phyloP scores from a whole-genome alignment of 2,329 filamentous ascomycete species.

The Kalaharituber pfeilii region DNA sequence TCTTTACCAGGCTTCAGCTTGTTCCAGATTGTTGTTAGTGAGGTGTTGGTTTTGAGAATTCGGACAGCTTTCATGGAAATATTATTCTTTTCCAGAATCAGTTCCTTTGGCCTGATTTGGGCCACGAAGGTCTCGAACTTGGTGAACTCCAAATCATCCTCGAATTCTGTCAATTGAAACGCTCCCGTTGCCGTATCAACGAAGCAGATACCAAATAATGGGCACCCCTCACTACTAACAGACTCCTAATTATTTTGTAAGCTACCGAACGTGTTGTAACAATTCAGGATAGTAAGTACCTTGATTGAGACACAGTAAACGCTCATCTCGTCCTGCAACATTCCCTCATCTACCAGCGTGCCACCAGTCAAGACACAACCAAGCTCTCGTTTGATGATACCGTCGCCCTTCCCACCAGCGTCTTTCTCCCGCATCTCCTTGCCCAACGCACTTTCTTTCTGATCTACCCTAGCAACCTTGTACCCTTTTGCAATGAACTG shows the following conservation, averaged over 20 bases:
- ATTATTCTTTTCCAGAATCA: conserved; percentile 72
- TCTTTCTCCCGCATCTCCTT: conserved; percentile 98
- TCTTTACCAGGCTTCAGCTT: conserved; percentile 70
- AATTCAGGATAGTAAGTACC: conserved; percentile 10
- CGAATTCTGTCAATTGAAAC: conserved; percentile 81
- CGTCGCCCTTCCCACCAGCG: conserved; percentile 47
- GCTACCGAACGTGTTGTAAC: background rate
- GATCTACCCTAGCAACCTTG: conserved; percentile 92
- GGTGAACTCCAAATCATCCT: conserved; percentile 81
- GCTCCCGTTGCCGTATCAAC: conserved; percentile 91
- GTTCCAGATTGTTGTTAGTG: conserved; percentile 89
- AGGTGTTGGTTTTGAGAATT: conserved; percentile 90
- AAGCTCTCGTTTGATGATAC: conserved; percentile 81
- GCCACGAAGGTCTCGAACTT: conserved; percentile 95
- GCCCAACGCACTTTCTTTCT: conserved; percentile 84
- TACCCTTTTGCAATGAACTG: conserved; percentile 96
- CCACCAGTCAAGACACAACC: conserved; percentile 81
- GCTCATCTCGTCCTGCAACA: conserved; percentile 96
- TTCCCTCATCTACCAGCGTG: conserved; percentile 83
- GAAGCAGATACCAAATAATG: conserved; percentile 80
- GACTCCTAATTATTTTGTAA: conserved; percentile 32
- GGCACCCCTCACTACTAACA: conserved; percentile 49
- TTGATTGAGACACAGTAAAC: conserved; percentile 95
- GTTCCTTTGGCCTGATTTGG: conserved; percentile 72
- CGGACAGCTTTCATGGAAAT: conserved; percentile 78